Evolutionary conservation across 2,329 filamentous ascomycete genomes (phyloP), one percentile per base, ranked within the genome.

Genomic region (Penicillium frequentans): DNA sequence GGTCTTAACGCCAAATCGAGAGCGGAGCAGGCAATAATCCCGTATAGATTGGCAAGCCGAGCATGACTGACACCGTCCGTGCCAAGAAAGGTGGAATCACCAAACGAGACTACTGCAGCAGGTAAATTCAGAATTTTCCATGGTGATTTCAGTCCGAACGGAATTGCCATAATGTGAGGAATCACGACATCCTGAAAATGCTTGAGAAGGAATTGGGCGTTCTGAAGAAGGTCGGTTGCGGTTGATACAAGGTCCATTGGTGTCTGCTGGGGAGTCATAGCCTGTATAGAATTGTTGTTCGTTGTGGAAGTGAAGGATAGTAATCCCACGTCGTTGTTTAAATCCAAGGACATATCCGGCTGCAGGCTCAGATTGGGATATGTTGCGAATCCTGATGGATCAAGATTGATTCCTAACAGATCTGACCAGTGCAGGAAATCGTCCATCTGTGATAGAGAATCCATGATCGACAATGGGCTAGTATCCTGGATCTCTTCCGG

Each of bases 391-490:
- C 60, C 60, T 9, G 60, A 49, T 42, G 65, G 56, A 3, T 69
- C 66, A n/a, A 64, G 65, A 6, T 64, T 64, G 19, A 72, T 62
- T 26, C 68, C 69, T 7, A 73, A 63, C 0, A 73, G 54, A 47
- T 73, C 70, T 1, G 71, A 69, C 70, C 70, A 73, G 29, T 71
- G 70, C 4, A 73, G 50, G 16, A 70, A 69, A 48, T 71, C 70
- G 23, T 71, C 65, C 44, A 71, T 64, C 21, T 64, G 54, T 1
- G 61, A 58, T 8, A 68, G 44, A 5, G 66, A 64, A 24, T 67
- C 66, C 10, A 65, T 55, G 21, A 60, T 63, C 1, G 60, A 64
- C 5, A 31, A 57, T 11, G 59, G 55, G 35, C 53, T 62, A 16
- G 51, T 39, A 45, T 58, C 55, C 16, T 53, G 51, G 14, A 60